Conservation (phyloP, 2,329 filamentous ascomycete genomes). For the Coniochaeta sp. region DNA sequence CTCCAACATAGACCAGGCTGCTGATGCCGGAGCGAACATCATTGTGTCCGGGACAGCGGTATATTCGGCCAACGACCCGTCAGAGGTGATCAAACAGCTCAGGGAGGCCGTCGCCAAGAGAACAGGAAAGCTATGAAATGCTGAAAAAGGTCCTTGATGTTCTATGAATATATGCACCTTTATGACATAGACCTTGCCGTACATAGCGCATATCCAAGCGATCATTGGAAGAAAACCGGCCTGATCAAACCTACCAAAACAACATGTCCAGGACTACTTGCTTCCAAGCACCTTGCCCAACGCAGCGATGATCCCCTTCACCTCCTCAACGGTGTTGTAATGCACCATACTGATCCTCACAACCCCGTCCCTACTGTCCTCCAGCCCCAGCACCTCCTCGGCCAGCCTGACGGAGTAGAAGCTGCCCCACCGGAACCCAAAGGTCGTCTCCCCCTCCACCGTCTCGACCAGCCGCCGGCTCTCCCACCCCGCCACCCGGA, state of each 20-base stretch:
- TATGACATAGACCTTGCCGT: not conserved
- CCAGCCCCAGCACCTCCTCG: constrained; percentile 45
- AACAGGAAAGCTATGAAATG: constrained; percentile 28
- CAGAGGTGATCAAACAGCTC: constrained; percentile 76
- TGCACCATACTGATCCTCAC: constrained; percentile 58
- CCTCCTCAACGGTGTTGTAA: constrained; percentile 59
- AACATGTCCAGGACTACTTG: not conserved
- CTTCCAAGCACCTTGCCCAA: constrained; percentile 37
- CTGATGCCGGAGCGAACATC: constrained; percentile 92
- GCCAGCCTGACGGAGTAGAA: constrained; percentile 56
- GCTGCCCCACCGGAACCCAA: constrained; percentile 53
- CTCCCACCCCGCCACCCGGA: constrained; percentile 44
- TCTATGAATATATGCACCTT: not conserved
- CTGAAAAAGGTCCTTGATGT: not conserved
- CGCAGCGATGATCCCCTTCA: constrained; percentile 41
- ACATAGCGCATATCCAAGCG: not conserved
- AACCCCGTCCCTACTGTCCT: constrained; percentile 45
- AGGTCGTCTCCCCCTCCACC: constrained; percentile 45
- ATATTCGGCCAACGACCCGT: constrained; percentile 84
- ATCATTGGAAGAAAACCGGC: not conserved
- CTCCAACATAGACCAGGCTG: constrained; percentile 85
- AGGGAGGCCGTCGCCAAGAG: constrained; percentile 68
- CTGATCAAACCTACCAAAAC: too few species aligned
- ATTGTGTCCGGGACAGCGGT: constrained; percentile 96
- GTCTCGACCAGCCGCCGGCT: constrained; percentile 45